Conservation (phyloP, 169 alveolate genomes). For the Babesia divergens region DNA sequence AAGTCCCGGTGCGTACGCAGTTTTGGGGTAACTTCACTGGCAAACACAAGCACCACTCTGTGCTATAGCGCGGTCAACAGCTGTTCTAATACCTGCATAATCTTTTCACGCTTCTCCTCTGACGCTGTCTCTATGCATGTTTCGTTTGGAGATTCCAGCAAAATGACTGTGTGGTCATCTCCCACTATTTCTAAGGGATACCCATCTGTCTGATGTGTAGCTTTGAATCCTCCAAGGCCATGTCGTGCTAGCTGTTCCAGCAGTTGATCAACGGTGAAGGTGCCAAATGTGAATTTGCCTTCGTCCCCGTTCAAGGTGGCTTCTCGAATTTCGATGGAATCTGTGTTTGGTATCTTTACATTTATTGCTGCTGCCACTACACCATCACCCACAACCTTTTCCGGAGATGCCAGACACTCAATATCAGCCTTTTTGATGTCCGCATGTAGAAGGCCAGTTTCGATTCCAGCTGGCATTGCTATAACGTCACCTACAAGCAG, state of each 20-base stretch:
- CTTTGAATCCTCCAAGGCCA: background rate
- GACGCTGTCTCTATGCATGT: slow-evolving; percentile 28
- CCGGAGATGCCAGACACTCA: background rate
- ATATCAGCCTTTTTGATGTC: background rate
- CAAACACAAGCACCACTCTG: slow-evolving; percentile 20
- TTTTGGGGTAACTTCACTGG: slow-evolving; percentile 55
- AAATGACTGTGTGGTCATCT: background rate
- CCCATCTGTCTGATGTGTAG: background rate
- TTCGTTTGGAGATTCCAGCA: slow-evolving; percentile 18
- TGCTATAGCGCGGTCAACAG: slow-evolving; percentile 12
- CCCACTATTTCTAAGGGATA: slow-evolving; percentile 4
- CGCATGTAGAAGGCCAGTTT: background rate
- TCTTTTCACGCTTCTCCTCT: background rate
- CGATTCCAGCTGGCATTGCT: background rate
- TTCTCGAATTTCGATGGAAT: background rate
- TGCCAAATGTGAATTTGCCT: slow-evolving; percentile 30
- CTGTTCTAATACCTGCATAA: slow-evolving; percentile 14
- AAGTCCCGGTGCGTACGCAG: slow-evolving; percentile 42
- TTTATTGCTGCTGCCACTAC: background rate
- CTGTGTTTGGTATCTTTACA: background rate
- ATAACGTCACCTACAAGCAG: slow-evolving; percentile 5
- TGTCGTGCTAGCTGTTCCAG: background rate
- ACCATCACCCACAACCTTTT: background rate
- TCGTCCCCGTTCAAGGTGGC: background rate
- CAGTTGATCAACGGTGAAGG: slow-evolving; percentile 11